Conservation (phyloP, 306 rosid genomes). For the Malus asiatica region DNA sequence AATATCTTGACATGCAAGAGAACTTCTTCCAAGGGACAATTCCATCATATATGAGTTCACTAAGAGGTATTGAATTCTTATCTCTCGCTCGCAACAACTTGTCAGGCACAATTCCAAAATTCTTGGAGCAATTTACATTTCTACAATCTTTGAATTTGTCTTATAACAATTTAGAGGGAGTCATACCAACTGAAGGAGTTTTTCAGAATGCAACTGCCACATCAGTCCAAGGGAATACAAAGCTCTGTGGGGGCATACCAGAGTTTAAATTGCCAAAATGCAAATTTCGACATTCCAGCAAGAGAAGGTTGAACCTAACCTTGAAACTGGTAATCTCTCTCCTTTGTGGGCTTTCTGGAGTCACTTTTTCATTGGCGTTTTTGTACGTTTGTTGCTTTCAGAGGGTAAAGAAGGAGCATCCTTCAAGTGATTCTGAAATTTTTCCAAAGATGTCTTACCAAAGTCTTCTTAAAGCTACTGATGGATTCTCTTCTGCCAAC, state of each 20-base stretch:
- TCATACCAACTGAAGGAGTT: neutral
- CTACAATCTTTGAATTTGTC: neutral
- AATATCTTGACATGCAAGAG: neutral
- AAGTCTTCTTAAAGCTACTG: too few relatives aligned
- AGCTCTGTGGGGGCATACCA: neutral
- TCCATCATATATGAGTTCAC: neutral
- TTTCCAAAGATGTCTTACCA: too few relatives aligned
- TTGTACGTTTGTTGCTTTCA: too few relatives aligned
- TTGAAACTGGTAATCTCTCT: neutral
- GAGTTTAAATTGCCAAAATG: neutral
- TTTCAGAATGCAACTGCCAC: neutral
- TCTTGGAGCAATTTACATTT: neutral
- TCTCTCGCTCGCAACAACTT: neutral
- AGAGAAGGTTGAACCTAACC: neutral
- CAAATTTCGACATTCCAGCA: neutral
- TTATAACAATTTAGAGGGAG: neutral
- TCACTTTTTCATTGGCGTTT: too few relatives aligned
- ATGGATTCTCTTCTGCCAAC: too few relatives aligned
- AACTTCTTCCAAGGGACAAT: neutral
- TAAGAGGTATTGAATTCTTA: neutral
- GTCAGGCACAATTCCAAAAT: neutral
- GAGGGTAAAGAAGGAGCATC: too few relatives aligned
- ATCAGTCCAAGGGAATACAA: neutral
- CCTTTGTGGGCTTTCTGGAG: neutral
- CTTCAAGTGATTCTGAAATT: too few relatives aligned